phyloP scores from a whole-genome alignment of 1,284 basidiomycete genomes.

The Polyporus tsugae region DNA sequence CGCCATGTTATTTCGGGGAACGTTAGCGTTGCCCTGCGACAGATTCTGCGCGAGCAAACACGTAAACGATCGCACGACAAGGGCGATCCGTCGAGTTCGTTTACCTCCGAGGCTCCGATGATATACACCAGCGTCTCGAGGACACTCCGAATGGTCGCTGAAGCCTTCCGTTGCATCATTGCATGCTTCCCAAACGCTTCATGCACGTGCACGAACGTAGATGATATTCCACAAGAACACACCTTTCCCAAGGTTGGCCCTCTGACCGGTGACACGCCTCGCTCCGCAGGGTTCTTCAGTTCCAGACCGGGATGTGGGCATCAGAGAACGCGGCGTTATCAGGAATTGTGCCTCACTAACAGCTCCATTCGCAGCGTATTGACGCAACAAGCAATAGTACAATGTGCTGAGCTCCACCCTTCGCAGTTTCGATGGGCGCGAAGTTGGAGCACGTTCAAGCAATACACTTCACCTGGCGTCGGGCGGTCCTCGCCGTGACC shows the following conservation, averaged over 20 bases:
- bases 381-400: background rate
- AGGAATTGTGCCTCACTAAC: slow-evolving; percentile 10
- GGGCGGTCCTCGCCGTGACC: background rate
- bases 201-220: slow-evolving; percentile 17
- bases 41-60: slow-evolving; percentile 10
- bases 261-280: slow-evolving; percentile 30
- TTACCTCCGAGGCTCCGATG: background rate
- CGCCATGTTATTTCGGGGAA: slow-evolving; percentile 12
- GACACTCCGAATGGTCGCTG: background rate
- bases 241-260: slow-evolving; percentile 18
- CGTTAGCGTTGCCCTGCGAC: slow-evolving; percentile 7
- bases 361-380: slow-evolving; percentile 10
- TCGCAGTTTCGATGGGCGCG: background rate
- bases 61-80: slow-evolving; percentile 11
- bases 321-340: slow-evolving; percentile 16
- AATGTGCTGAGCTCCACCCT: slow-evolving; percentile 8
- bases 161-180: background rate
- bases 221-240: slow-evolving; percentile 6
- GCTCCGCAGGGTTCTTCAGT: slow-evolving; percentile 7
- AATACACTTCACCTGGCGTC: background rate
- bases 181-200: background rate
- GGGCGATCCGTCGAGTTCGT: background rate
- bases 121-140: background rate
- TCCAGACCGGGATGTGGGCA: slow-evolving; percentile 15
- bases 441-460: slow-evolving; percentile 3